Evolutionary conservation across 106 monocot genomes (phyloP).

Genomic region (Acorus calamus): DNA sequence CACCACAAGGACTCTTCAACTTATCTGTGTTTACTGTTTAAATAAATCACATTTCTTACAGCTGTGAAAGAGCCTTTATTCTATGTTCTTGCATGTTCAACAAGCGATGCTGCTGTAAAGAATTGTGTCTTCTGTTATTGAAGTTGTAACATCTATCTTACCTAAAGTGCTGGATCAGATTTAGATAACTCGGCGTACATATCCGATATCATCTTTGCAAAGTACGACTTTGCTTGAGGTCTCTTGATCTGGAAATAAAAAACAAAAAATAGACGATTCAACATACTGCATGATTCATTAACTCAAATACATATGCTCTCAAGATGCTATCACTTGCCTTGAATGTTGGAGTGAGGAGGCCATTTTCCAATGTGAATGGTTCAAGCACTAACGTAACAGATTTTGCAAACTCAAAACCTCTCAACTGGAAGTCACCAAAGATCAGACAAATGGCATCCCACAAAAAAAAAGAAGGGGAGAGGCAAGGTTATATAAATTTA

Average conservation of each 20-base stretch:
- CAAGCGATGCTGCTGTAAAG: too few species aligned
- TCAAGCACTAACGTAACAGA: constrained; percentile 62
- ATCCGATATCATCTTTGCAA: constrained; percentile 51
- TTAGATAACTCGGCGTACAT: constrained; percentile 63
- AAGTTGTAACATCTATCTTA: too few species aligned
- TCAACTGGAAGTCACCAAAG: constrained; percentile 34
- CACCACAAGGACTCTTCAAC: too few species aligned
- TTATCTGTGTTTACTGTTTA: too few species aligned
- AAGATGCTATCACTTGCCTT: constrained; percentile 33
- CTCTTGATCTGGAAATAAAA: constrained; percentile 61
- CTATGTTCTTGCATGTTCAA: too few species aligned
- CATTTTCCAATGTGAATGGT: constrained; percentile 87
- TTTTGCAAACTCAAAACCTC: constrained; percentile 95
- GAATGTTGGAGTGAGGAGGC: constrained; percentile 88
- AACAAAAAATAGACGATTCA: neutral
- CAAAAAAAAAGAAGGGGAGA: neutral
- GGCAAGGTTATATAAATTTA: constrained; percentile 5
- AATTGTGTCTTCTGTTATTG: too few species aligned
- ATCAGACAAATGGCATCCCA: neutral
- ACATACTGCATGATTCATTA: neutral
- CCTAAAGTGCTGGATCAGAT: constrained; percentile 10
- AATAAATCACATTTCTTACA: too few species aligned
- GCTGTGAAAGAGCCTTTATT: too few species aligned
- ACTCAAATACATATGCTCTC: too few species aligned
- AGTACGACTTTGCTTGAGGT: constrained; percentile 81